phyloP scores from a whole-genome alignment of 192 early-diverging fungal species.

The Dimargaris xerosporica region DNA sequence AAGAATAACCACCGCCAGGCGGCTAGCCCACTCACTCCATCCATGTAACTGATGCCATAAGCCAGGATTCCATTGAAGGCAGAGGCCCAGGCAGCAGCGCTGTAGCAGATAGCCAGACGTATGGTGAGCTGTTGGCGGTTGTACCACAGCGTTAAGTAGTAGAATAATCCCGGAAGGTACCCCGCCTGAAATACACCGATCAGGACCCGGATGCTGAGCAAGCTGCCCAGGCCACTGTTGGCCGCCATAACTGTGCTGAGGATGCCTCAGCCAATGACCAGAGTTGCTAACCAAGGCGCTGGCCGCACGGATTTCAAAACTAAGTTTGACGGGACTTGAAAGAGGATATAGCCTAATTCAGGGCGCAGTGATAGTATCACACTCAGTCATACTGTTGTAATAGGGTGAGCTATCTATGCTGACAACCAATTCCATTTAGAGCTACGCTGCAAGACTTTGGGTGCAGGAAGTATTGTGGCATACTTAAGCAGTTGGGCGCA shows the following conservation, averaged over 20 bases:
- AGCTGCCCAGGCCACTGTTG: slow-evolving; percentile 33
- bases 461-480: no score
- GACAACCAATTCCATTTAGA: no score
- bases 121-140: slow-evolving; percentile 23
- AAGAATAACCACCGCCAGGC: slow-evolving; percentile 36
- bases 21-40: slow-evolving; percentile 11
- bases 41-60: slow-evolving; percentile 20
- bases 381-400: no score
- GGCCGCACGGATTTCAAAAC: slow-evolving; percentile 25
- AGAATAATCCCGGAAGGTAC: slow-evolving; percentile 56
- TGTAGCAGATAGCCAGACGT: slow-evolving; percentile 30
- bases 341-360: slow-evolving; percentile 30
- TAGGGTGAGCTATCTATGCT: no score
- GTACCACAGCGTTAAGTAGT: slow-evolving; percentile 38
- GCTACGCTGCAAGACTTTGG: no score
- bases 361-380: neutral
- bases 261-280: slow-evolving; percentile 26
- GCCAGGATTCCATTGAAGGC: slow-evolving; percentile 30
- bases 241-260: slow-evolving; percentile 39
- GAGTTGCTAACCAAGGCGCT: slow-evolving; percentile 26
- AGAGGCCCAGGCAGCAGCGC: slow-evolving; percentile 27
- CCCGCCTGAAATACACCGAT: slow-evolving; percentile 40
- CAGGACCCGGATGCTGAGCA: slow-evolving; percentile 26
- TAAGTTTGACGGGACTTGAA: slow-evolving; percentile 46
- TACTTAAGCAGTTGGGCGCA: no score